A percentile compares a stretch with the other conserved stretches of the same genome.
Conservation (phyloP, 306 rosid species). For the Malus asiatica region DNA sequence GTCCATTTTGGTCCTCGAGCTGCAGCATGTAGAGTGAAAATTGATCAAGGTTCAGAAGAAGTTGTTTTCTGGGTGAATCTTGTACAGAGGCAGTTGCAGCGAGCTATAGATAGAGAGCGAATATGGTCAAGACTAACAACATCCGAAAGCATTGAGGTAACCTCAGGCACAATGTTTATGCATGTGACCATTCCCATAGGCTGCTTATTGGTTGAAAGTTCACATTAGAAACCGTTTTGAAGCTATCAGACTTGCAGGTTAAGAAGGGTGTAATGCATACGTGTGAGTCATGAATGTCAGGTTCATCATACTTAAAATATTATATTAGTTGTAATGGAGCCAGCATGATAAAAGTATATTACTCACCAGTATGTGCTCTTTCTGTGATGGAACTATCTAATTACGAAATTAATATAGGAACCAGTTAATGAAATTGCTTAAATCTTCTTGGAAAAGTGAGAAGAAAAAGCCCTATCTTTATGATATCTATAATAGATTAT, state of each 20-base stretch:
- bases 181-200: neutral
- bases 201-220: constrained; percentile 7
- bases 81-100: constrained; percentile 73
- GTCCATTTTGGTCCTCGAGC: constrained; percentile 94
- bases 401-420: neutral
- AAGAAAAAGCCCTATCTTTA: neutral
- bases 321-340: neutral
- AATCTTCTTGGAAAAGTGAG: neutral
- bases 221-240: constrained; percentile 5
- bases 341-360: neutral
- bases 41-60: constrained; percentile 75
- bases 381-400: neutral
- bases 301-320: neutral
- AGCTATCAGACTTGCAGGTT: neutral
- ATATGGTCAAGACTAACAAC: constrained; percentile 96
- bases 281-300: neutral
- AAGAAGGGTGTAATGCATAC: neutral
- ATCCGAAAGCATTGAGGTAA: constrained; percentile 94
- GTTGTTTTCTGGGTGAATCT: constrained; percentile 91
- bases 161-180: constrained; percentile 9
- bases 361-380: neutral
- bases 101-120: constrained; percentile 85
- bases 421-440: neutral
- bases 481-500: neutral
- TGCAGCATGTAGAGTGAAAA: constrained; percentile 69